Evolutionary conservation across 345 rosid species (phyloP).

Genomic region (Acer campestre): DNA sequence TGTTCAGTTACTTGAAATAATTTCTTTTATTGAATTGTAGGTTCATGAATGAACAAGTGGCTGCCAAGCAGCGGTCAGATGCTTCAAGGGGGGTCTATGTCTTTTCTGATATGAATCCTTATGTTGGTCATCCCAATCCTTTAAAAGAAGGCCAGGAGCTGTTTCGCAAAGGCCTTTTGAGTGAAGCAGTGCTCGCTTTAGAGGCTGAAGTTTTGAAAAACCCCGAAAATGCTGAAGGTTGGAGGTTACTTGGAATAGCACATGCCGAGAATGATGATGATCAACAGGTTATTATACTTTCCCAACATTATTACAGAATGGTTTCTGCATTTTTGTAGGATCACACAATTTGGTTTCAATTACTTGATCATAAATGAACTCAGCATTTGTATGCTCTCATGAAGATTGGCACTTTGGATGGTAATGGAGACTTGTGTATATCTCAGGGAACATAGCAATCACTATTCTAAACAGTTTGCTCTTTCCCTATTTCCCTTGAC

Average conservation of each 20-base stretch:
- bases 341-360: not conserved
- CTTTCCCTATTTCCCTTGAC: not conserved
- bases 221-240: slow-evolving; percentile 97
- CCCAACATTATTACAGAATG: not conserved
- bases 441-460: not conserved
- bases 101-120: slow-evolving; percentile 98
- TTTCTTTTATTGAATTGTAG: slow-evolving; percentile 35
- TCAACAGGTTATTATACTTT: slow-evolving; percentile 72
- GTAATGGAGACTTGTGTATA: not conserved
- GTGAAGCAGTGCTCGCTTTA: slow-evolving; percentile 99
- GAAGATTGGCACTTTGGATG: not conserved
- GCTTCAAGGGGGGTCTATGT: slow-evolving; percentile 88
- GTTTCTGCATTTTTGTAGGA: slow-evolving; percentile 2
- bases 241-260: slow-evolving; percentile 98
- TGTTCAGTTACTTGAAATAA: not conserved
- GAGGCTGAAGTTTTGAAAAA: slow-evolving; percentile 99
- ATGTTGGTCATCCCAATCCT: slow-evolving; percentile 97
- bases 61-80: slow-evolving; percentile 57
- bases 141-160: slow-evolving; percentile 95
- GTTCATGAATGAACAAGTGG: slow-evolving; percentile 70
- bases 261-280: slow-evolving; percentile 99
- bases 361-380: not conserved
- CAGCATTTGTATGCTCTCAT: not conserved
- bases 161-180: slow-evolving; percentile 95
- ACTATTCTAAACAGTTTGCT: not conserved